Conservation (phyloP, 306 rosid genomes). For the Abrus precatorius region DNA sequence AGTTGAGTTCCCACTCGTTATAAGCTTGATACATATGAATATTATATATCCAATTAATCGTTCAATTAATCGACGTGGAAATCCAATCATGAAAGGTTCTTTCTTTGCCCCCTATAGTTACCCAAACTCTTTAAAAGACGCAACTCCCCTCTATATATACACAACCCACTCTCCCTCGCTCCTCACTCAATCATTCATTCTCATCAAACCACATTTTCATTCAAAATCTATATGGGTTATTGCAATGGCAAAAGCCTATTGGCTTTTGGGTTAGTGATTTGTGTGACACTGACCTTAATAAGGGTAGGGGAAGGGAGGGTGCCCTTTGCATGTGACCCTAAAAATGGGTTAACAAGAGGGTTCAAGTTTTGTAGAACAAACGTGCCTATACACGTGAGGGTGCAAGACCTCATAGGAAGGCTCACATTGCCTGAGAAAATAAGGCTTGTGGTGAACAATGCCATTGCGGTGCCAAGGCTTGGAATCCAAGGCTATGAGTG, state of each 20-base stretch:
- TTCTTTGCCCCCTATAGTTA: slow-evolving; percentile 19
- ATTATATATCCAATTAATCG: background rate
- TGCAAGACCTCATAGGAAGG: slow-evolving; percentile 76
- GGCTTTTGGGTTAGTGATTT: background rate
- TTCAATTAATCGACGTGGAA: slow-evolving; percentile 68
- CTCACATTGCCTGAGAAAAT: slow-evolving; percentile 81
- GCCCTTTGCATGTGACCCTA: slow-evolving; percentile 88
- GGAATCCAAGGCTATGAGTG: slow-evolving; percentile 90
- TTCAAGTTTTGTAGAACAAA: slow-evolving; percentile 60
- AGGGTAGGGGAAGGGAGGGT: slow-evolving; percentile 49
- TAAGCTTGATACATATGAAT: slow-evolving; percentile 6
- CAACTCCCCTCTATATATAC: slow-evolving; percentile 49
- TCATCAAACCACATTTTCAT: background rate
- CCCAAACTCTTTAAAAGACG: slow-evolving; percentile 50
- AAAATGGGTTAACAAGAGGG: slow-evolving; percentile 61
- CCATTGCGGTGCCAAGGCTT: slow-evolving; percentile 71
- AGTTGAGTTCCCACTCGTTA: slow-evolving; percentile 38
- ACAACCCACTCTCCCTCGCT: background rate
- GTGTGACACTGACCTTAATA: background rate
- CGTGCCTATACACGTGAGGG: slow-evolving; percentile 66
- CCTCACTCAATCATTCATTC: slow-evolving; percentile 18
- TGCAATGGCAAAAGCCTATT: background rate
- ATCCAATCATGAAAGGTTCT: slow-evolving; percentile 56
- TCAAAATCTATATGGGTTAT: slow-evolving; percentile 7
- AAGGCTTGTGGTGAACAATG: slow-evolving; percentile 83